Evolutionary conservation across 257 asterid genomes (phyloP), one percentile per base, ranked within the genome.

Genomic region (Lithospermum erythrorhizon): DNA sequence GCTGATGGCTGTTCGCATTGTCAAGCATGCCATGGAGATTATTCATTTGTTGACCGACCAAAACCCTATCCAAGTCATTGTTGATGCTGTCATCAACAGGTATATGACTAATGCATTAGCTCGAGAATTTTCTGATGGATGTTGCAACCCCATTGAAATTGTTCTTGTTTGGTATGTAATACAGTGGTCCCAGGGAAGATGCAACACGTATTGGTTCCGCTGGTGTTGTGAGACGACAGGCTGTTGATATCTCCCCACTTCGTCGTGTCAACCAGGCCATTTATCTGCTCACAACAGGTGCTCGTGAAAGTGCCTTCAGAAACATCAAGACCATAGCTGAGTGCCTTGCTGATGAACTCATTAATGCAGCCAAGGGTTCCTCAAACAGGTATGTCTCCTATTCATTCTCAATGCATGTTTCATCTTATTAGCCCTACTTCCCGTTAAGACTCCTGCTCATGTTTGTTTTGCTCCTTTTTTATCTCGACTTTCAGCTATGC

Each of bases 11-110:
- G 96, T 85, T 3, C 86, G 89, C 23, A 87, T 85, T 4, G 63
- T 87, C 68, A 87, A 87, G 83, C 96, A 87, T 67, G 90, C 94
- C 0, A 85, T 87, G 96, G 96, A 83, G 8, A 83, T 87, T 76
- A 85, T 87, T 62, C 96, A 87, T 72, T 68, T 85, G 80, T 68
- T 87, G 61, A 87, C 96, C 2, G 96, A 85, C 63, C 72, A 65
- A 55, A 87, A 87, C 83, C 96, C 93, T 18, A 85, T 87, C 54
- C 96, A 85, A 68, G 81, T 87, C 24, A 81, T 87, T 21, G 95
- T 87, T 37, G 95, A 87, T 74, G 94, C 94, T 37, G 90, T 84
- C 15, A 73, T 87, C 65, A 85, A 87, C 78, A 87, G 96, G 96
- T 87, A 41, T 70, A 41, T 41, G 18, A 3, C 49, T 3, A 41